phyloP scores from a whole-genome alignment of 305 asterid genomes.

The Fraxinus greggii region DNA sequence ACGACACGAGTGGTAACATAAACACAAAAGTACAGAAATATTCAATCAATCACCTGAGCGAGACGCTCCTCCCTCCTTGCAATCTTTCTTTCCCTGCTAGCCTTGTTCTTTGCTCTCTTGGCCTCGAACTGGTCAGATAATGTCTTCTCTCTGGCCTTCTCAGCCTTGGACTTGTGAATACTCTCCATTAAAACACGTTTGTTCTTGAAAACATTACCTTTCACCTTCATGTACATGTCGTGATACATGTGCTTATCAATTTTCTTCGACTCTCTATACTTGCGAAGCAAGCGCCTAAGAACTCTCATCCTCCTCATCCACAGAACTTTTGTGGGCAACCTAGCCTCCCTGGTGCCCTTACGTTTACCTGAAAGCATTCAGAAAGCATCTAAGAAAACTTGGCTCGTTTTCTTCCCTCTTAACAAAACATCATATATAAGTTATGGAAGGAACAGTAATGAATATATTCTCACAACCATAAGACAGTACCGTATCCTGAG shows the following conservation, averaged over 20 bases:
- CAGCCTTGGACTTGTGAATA: conserved; percentile 35
- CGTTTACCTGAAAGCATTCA: conserved; percentile 27
- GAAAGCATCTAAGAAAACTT: not conserved
- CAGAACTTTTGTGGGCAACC: conserved; percentile 35
- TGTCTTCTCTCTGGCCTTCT: conserved; percentile 37
- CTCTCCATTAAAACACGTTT: conserved; percentile 24
- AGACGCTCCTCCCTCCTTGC: not conserved
- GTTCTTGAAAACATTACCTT: conserved; percentile 4
- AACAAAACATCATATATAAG: not conserved
- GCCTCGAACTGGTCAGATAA: not conserved
- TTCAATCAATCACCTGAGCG: not conserved
- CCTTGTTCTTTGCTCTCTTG: conserved; percentile 4
- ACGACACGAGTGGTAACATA: not conserved
- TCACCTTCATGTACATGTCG: conserved; percentile 1
- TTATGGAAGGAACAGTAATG: not conserved
- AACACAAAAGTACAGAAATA: not conserved
- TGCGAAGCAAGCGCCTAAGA: not conserved
- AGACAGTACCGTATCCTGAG: conserved; percentile 37
- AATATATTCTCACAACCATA: not conserved
- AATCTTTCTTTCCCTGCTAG: not conserved
- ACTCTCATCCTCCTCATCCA: conserved; percentile 9
- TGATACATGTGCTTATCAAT: not conserved
- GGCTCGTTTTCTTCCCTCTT: not conserved
- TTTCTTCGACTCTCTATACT: not conserved
- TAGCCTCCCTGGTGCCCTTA: conserved; percentile 35